Evolutionary conservation across 768 basidiomycete genomes (phyloP).

Genomic region (Lanmaoa pseudosensibilis): DNA sequence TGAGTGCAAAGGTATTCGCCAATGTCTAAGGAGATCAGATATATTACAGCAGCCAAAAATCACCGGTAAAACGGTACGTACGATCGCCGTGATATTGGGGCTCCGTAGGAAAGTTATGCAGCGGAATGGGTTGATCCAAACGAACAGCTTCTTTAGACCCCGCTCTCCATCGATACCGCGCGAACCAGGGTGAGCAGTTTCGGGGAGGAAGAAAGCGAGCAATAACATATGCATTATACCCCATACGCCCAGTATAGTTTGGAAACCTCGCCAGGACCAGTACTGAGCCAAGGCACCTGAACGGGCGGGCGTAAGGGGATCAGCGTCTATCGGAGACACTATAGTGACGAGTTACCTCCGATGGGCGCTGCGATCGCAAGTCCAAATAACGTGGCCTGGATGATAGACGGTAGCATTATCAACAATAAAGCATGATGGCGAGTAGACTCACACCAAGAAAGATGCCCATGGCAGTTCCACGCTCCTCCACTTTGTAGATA

Average conservation of each 20-base stretch:
- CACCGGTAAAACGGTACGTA: conserved; percentile 33
- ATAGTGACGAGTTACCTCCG: conserved; percentile 41
- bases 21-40: conserved; percentile 36
- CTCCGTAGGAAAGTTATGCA: conserved; percentile 53
- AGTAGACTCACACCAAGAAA: conserved; percentile 47
- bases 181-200: conserved; percentile 63
- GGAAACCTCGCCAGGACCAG: conserved; percentile 65
- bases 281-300: conserved; percentile 54
- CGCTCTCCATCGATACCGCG: conserved; percentile 51
- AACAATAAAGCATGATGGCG: background rate
- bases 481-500: conserved; percentile 63
- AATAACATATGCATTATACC: conserved; percentile 41
- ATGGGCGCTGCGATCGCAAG: conserved; percentile 59
- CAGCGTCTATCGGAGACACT: background rate
- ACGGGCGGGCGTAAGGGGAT: background rate
- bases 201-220: conserved; percentile 54
- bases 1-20: conserved; percentile 34
- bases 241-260: conserved; percentile 43
- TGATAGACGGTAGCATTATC: background rate
- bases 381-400: conserved; percentile 51
- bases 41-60: background rate
- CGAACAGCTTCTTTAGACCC: conserved; percentile 27
- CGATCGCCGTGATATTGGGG: conserved; percentile 57
- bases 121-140: conserved; percentile 60
- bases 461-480: conserved; percentile 58